A percentile compares a stretch with the other conserved stretches of the same genome.
Evolutionary conservation across 768 basidiomycete genomes (phyloP).

Genomic region (Leccinum arenicola): DNA sequence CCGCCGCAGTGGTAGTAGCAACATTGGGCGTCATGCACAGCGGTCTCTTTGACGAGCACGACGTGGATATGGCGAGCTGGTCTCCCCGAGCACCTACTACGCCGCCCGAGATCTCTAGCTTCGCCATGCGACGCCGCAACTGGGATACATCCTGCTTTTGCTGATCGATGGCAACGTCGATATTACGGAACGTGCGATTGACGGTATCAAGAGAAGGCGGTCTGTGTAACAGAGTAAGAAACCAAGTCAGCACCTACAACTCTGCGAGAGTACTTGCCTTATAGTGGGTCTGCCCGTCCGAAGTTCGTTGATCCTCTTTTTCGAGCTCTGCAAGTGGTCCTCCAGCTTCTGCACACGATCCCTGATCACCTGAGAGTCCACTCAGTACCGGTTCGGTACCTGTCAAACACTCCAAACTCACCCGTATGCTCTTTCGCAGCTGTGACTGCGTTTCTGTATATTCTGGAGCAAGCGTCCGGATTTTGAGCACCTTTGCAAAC

Average conservation of each 20-base stretch:
- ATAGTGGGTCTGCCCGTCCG: constrained; percentile 60
- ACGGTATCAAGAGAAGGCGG: constrained; percentile 84
- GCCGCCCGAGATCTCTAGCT: constrained; percentile 40
- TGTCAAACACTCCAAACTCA: constrained; percentile 33
- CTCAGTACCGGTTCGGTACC: constrained; percentile 6
- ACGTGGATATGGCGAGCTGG: constrained; percentile 39
- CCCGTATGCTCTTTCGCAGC: constrained; percentile 69
- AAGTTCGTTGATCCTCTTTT: constrained; percentile 63
- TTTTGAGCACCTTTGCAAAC: constrained; percentile 71
- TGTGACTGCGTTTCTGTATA: constrained; percentile 80
- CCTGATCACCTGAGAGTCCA: constrained; percentile 50
- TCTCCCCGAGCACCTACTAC: constrained; percentile 38
- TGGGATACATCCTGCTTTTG: constrained; percentile 52
- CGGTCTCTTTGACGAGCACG: constrained; percentile 34
- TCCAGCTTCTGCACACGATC: constrained; percentile 81
- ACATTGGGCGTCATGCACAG: constrained; percentile 59
- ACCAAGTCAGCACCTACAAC: not conserved
- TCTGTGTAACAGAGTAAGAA: constrained; percentile 37
- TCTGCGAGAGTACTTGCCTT: constrained; percentile 43
- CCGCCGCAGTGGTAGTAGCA: constrained; percentile 74
- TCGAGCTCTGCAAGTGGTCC: constrained; percentile 62
- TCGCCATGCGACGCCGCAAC: constrained; percentile 51
- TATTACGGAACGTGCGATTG: constrained; percentile 79
- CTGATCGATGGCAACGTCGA: constrained; percentile 67
- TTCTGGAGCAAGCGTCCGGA: constrained; percentile 83